Evolutionary conservation across 2,329 filamentous ascomycete species (phyloP).

Genomic region (Penicillium sp.): DNA sequence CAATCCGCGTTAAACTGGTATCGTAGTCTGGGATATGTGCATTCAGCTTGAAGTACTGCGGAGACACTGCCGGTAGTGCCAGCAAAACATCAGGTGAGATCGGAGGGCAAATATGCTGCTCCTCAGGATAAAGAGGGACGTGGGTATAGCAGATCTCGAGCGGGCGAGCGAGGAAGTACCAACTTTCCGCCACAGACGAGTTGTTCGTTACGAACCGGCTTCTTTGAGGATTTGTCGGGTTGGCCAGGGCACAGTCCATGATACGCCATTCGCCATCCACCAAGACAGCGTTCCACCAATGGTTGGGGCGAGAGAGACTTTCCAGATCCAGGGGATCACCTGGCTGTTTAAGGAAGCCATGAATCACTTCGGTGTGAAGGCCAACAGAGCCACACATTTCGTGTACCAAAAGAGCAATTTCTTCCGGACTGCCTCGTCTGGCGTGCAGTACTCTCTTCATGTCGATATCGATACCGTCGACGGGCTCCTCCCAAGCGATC

Average conservation of each 20-base stretch:
- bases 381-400: constrained; percentile 94
- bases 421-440: constrained; percentile 77
- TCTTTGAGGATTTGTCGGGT: constrained; percentile 80
- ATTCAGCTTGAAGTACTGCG: constrained; percentile 77
- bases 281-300: constrained; percentile 95
- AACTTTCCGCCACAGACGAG: constrained; percentile 68
- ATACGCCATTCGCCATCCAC: constrained; percentile 95
- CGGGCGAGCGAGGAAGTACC: constrained; percentile 90
- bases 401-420: constrained; percentile 78
- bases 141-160: constrained; percentile 93
- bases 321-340: constrained; percentile 78
- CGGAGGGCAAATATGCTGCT: constrained; percentile 89
- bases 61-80: constrained; percentile 77
- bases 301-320: constrained; percentile 79
- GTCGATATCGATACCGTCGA: constrained; percentile 72
- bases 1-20: constrained; percentile 76
- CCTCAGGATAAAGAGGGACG: constrained; percentile 76
- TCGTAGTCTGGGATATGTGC: constrained; percentile 84
- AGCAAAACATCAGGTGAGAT: constrained; percentile 80
- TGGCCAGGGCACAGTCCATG: constrained; percentile 88
- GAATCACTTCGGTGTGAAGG: constrained; percentile 77
- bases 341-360: constrained; percentile 84
- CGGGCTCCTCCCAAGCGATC: constrained; percentile 91
- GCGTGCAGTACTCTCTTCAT: constrained; percentile 76
- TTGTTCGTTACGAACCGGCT: constrained; percentile 68